Conservation (phyloP, 768 basidiomycete species). For the Boletus vermiculosoides region DNA sequence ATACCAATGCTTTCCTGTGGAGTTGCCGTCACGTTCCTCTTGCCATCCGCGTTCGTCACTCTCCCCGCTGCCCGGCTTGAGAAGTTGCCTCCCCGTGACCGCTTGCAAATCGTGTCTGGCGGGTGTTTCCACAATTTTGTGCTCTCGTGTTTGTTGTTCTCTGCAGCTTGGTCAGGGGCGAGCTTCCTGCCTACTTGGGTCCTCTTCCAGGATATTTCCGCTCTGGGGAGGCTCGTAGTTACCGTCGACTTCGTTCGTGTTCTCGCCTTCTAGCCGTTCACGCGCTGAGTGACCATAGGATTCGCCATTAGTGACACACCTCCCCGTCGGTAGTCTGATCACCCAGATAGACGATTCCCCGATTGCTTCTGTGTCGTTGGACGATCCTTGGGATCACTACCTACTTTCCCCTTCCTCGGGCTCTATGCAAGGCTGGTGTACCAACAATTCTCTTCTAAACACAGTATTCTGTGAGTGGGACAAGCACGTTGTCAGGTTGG, state of each 20-base stretch:
- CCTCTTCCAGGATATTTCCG: constrained; percentile 53
- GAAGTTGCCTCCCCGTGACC: constrained; percentile 39
- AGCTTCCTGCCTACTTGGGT: constrained; percentile 29
- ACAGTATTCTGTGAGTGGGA: constrained; percentile 12
- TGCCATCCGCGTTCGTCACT: constrained; percentile 76
- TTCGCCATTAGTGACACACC: constrained; percentile 59
- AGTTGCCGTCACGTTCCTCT: constrained; percentile 53
- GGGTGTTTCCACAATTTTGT: constrained; percentile 80
- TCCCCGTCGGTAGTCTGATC: constrained; percentile 58
- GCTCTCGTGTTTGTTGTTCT: constrained; percentile 49
- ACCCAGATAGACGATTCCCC: constrained; percentile 62
- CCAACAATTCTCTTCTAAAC: constrained; percentile 36
- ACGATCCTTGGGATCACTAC: constrained; percentile 48
- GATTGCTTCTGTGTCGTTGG: constrained; percentile 32
- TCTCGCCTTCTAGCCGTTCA: neutral
- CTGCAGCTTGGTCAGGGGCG: constrained; percentile 34
- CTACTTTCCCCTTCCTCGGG: constrained; percentile 29
- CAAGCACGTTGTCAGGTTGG: neutral
- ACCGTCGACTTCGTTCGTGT: constrained; percentile 51
- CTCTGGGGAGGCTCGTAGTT: constrained; percentile 54
- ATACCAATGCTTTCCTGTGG: constrained; percentile 64
- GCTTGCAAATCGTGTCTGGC: constrained; percentile 63
- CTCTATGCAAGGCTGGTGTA: constrained; percentile 60
- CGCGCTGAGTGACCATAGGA: constrained; percentile 37
- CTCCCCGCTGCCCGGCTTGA: constrained; percentile 47